Evolutionary conservation across 2,329 filamentous ascomycete genomes (phyloP).

Genomic region (Colletotrichum somersetense): DNA sequence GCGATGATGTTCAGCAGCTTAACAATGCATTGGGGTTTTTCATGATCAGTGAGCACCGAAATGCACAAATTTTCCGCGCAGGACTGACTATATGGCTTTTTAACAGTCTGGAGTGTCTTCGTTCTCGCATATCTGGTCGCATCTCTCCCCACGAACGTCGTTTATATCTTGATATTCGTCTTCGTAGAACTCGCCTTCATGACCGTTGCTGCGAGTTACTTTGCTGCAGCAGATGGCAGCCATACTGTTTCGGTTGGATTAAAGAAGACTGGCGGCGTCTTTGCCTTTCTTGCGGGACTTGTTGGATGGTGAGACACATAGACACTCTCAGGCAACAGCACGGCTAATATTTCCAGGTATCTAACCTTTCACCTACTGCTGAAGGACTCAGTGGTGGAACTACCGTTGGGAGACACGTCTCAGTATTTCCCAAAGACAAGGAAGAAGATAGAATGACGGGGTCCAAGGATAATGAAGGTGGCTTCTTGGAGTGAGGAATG

Average conservation of each 20-base stretch:
- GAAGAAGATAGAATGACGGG: slow-evolving; percentile 12
- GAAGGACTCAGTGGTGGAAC: slow-evolving; percentile 44
- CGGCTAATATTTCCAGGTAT: slow-evolving; percentile 42
- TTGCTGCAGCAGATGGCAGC: slow-evolving; percentile 46
- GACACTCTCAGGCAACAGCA: no score
- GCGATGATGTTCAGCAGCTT: slow-evolving; percentile 43
- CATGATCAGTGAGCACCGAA: slow-evolving; percentile 43
- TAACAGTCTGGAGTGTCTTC: slow-evolving; percentile 46
- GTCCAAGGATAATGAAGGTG: not conserved
- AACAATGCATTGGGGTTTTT: slow-evolving; percentile 48
- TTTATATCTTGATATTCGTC: slow-evolving; percentile 46
- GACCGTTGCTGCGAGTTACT: slow-evolving; percentile 45
- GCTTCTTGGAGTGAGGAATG: no score
- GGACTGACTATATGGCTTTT: not conserved
- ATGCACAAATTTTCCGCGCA: accelerated
- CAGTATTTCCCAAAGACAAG: slow-evolving; percentile 45
- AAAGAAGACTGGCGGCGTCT: slow-evolving; percentile 45
- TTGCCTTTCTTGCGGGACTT: slow-evolving; percentile 47
- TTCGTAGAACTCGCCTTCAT: slow-evolving; percentile 45
- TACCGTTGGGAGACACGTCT: slow-evolving; percentile 46
- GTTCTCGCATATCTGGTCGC: slow-evolving; percentile 46
- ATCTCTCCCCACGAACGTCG: slow-evolving; percentile 45
- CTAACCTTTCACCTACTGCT: slow-evolving; percentile 46
- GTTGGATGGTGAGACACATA: slow-evolving; percentile 44
- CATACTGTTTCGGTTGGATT: slow-evolving; percentile 30